phyloP scores from a whole-genome alignment of 2,329 filamentous ascomycete species.

The Fusarium aywerte region DNA sequence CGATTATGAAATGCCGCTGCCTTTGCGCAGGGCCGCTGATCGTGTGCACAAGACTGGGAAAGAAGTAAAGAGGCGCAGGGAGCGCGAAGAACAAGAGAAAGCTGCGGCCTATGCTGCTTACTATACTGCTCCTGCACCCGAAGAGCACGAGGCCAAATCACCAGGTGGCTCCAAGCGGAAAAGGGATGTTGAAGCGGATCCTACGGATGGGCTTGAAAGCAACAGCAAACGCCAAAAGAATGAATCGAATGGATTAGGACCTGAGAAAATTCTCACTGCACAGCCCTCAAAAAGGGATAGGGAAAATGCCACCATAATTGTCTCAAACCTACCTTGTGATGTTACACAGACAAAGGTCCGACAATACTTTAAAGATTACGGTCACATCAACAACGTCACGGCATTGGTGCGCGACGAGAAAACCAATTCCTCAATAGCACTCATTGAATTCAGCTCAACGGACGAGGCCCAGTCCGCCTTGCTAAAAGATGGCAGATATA shows the following conservation, averaged over 20 bases:
- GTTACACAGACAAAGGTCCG: slow-evolving; percentile 78
- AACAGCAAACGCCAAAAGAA: slow-evolving; percentile 75
- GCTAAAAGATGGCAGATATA: slow-evolving; percentile 81
- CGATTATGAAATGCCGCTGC: slow-evolving; percentile 84
- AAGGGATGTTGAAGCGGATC: slow-evolving; percentile 67
- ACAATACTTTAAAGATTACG: slow-evolving; percentile 93
- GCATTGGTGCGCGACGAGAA: slow-evolving; percentile 70
- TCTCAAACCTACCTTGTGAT: slow-evolving; percentile 78
- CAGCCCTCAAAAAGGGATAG: slow-evolving; percentile 78
- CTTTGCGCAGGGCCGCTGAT: slow-evolving; percentile 78
- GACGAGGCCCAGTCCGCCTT: slow-evolving; percentile 86
- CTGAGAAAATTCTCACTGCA: slow-evolving; percentile 11
- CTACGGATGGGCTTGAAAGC: slow-evolving; percentile 55
- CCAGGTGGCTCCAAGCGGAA: slow-evolving; percentile 75
- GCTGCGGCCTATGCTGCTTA: slow-evolving; percentile 62
- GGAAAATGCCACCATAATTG: slow-evolving; percentile 87
- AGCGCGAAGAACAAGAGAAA: slow-evolving; percentile 71
- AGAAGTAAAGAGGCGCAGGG: slow-evolving; percentile 70
- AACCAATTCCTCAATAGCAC: slow-evolving; percentile 71
- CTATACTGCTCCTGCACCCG: slow-evolving; percentile 48
- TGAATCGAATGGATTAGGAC: slow-evolving; percentile 50
- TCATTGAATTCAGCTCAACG: slow-evolving; percentile 84
- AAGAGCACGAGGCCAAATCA: slow-evolving; percentile 46
- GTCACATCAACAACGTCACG: slow-evolving; percentile 81
- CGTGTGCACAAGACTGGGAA: slow-evolving; percentile 76